Percentiles rank a stretch among this genome's conserved stretches.
These are phyloP conservation scores for Tetrahymena borealis DNA, from an alignment of 73 alveolate species.

Conservation along the genomic window DNA sequence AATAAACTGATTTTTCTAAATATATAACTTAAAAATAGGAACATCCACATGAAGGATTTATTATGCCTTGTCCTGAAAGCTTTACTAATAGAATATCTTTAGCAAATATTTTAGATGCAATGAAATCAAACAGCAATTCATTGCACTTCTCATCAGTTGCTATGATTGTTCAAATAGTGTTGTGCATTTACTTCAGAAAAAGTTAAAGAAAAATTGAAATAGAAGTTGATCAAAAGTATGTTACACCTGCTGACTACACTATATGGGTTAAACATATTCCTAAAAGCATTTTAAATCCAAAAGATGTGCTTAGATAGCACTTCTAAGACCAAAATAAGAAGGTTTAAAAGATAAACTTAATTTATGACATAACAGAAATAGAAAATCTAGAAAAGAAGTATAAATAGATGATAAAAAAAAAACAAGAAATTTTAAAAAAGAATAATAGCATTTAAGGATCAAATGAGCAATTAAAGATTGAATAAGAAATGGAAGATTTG, in stretches of 20 bases:
- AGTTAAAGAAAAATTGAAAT: constrained; percentile 19
- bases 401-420: constrained; percentile 21
- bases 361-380: constrained; percentile 30
- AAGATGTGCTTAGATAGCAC: constrained; percentile 3
- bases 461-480: background rate
- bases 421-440: constrained; percentile 12
- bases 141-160: constrained; percentile 18
- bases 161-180: constrained; percentile 18
- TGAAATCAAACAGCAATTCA: background rate
- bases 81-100: background rate
- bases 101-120: background rate
- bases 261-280: constrained; percentile 32
- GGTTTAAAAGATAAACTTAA: constrained; percentile 15
- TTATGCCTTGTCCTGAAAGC: background rate
- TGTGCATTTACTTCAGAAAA: constrained; percentile 32
- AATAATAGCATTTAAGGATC: background rate
- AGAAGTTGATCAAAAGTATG: constrained; percentile 22
- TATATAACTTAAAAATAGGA: background rate
- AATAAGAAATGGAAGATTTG: background rate
- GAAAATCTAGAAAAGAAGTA: constrained; percentile 19
- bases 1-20: background rate
- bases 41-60: background rate
- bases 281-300: background rate
- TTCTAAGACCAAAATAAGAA: constrained; percentile 24
- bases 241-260: constrained; percentile 38